Evolutionary conservation across 192 early-diverging fungal species (phyloP).

Genomic region (Thoreauomyces humboldtii): DNA sequence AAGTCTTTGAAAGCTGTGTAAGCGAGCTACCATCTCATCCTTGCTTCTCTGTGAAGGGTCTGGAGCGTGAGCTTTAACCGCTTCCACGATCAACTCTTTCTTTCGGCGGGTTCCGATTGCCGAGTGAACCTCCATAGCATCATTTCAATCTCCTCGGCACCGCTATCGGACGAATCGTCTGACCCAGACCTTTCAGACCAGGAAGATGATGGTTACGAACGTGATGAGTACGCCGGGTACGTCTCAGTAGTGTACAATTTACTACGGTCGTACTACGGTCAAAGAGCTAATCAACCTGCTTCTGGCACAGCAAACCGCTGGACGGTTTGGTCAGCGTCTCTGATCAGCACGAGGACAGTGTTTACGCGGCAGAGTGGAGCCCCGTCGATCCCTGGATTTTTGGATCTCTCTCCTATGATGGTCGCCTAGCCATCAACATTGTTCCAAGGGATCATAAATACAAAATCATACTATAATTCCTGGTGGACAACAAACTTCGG

Average conservation of each 20-base stretch:
- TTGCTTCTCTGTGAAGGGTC: conserved; percentile 71
- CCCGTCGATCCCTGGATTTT: conserved; percentile 90
- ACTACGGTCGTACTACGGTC: too few relatives aligned
- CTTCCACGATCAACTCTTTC: conserved; percentile 88
- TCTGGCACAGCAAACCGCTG: conserved; percentile 35
- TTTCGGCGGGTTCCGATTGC: conserved; percentile 82
- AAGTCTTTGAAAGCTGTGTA: neutral
- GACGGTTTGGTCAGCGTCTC: conserved; percentile 87
- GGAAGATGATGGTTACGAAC: conserved; percentile 28
- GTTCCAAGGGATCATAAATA: conserved; percentile 86
- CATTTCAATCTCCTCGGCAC: conserved; percentile 81
- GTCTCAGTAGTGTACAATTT: too few relatives aligned
- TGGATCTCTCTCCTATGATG: conserved; percentile 90
- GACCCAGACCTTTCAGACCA: conserved; percentile 13
- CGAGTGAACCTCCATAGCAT: conserved; percentile 83
- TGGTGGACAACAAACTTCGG: too few relatives aligned
- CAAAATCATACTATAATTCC: conserved; percentile 72
- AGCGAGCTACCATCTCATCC: neutral
- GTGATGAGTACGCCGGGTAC: conserved; percentile 24
- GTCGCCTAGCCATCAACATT: conserved; percentile 85
- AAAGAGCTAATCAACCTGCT: too few relatives aligned
- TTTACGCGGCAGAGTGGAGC: conserved; percentile 90
- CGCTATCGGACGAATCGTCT: conserved; percentile 33
- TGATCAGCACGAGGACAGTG: conserved; percentile 93
- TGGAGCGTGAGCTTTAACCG: conserved; percentile 82